Conservation (phyloP, 805 yeast species). For the Teunomyces aglyptinius region DNA sequence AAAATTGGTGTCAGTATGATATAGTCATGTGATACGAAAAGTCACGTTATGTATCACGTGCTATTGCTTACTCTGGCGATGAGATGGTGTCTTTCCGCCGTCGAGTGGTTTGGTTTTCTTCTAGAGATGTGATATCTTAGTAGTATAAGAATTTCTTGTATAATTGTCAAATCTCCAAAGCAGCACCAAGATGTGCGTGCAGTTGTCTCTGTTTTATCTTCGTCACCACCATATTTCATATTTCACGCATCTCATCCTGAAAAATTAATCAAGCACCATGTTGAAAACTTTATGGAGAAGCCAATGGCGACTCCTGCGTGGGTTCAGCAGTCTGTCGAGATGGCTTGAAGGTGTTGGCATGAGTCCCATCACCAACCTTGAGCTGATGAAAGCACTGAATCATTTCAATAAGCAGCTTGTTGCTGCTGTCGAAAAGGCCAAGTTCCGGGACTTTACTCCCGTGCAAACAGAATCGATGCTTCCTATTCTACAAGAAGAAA, state of each 20-base stretch:
- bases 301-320: not conserved
- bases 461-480: conserved; percentile 66
- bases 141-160: too few species aligned
- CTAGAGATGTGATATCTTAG: too few species aligned
- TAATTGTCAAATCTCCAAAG: too few species aligned
- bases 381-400: not conserved
- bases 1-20: too few species aligned
- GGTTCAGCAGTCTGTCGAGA: not conserved
- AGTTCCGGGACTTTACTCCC: conserved; percentile 56
- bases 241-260: not conserved
- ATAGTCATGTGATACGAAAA: too few species aligned
- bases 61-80: too few species aligned
- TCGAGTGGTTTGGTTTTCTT: too few species aligned
- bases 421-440: conserved; percentile 39
- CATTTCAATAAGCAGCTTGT: conserved; percentile 3
- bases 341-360: not conserved
- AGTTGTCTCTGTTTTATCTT: not conserved
- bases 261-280: not conserved
- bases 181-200: too few species aligned
- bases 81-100: too few species aligned
- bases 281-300: not conserved
- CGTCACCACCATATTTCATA: not conserved
- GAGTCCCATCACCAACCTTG: conserved; percentile 1
- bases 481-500: conserved; percentile 51
- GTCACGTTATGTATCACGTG: not conserved